A percentile compares a stretch with the other conserved stretches of the same genome.
These are phyloP conservation scores for Acephala macrosclerotiorum DNA, from an alignment of 2,329 filamentous ascomycete species.

Conservation along the genomic window DNA sequence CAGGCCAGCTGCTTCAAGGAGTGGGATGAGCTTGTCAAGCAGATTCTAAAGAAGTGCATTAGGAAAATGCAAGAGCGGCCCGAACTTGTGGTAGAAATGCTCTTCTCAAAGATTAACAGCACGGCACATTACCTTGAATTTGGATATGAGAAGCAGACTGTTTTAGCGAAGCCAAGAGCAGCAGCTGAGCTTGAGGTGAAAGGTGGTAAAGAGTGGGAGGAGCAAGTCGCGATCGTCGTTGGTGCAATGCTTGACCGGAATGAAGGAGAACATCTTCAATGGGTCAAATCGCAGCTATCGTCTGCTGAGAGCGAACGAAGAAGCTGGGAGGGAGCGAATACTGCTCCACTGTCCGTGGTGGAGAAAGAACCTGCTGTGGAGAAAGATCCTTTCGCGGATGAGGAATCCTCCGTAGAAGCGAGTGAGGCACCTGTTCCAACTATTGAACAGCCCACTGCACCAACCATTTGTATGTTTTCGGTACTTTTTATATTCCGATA, in stretches of 20 bases:
- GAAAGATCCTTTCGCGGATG: slow-evolving; percentile 28
- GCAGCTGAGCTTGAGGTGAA: slow-evolving; percentile 87
- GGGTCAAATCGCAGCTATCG: slow-evolving; percentile 77
- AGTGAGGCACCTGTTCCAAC: slow-evolving; percentile 42
- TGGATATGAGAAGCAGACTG: slow-evolving; percentile 82
- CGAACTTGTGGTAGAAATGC: slow-evolving; percentile 85
- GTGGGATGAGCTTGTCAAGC: slow-evolving; percentile 88
- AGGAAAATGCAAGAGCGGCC: slow-evolving; percentile 88
- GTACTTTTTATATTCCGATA: neutral
- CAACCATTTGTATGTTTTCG: slow-evolving; percentile 59
- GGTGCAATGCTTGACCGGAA: slow-evolving; percentile 82
- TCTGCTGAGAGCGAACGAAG: slow-evolving; percentile 76
- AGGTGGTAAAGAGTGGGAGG: slow-evolving; percentile 66
- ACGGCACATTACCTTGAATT: slow-evolving; percentile 90
- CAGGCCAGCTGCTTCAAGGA: slow-evolving; percentile 76
- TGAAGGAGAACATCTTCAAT: slow-evolving; percentile 77
- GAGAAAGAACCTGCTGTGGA: slow-evolving; percentile 49
- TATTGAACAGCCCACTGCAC: slow-evolving; percentile 49
- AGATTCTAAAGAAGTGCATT: slow-evolving; percentile 81
- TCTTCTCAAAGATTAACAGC: slow-evolving; percentile 89
- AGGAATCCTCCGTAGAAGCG: slow-evolving; percentile 48
- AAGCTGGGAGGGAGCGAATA: slow-evolving; percentile 78
- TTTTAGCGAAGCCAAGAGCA: slow-evolving; percentile 69
- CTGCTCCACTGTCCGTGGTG: slow-evolving; percentile 58
- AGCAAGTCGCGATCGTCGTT: slow-evolving; percentile 80